Conservation (phyloP, 371 early-diverging fungal species). For the Mucor circinelloides region DNA sequence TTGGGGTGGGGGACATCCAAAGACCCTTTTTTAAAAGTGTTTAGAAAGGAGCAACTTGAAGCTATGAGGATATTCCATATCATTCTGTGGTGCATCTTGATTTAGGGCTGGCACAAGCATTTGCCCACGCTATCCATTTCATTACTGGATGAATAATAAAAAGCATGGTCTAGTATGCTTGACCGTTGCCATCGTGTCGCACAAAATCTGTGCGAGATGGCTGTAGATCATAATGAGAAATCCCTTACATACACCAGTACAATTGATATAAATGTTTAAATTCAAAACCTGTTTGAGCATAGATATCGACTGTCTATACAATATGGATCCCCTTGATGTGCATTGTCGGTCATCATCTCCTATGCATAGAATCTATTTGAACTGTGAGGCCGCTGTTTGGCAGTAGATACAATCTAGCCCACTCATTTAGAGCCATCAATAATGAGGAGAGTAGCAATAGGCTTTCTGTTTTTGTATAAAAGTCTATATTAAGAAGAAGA, state of each 20-base stretch:
- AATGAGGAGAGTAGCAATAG: neutral
- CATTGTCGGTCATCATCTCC: neutral
- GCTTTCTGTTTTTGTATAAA: constrained; percentile 4
- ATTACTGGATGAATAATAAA: neutral
- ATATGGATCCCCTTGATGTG: neutral
- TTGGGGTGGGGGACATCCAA: neutral
- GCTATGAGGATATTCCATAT: neutral
- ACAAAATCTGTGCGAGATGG: constrained; percentile 5
- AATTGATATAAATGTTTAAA: neutral
- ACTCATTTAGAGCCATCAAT: neutral
- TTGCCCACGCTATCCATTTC: neutral
- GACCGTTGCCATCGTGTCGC: neutral
- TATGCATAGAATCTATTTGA: neutral
- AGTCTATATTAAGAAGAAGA: neutral
- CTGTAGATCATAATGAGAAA: neutral
- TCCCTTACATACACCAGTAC: neutral
- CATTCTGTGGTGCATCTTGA: neutral
- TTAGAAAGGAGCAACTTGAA: neutral
- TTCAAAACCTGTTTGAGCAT: constrained; percentile 5
- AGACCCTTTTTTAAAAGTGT: neutral
- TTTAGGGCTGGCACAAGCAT: neutral
- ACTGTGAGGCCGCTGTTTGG: neutral
- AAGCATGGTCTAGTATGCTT: neutral
- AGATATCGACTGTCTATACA: neutral
- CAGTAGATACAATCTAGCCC: neutral